Percentiles rank a stretch among this genome's conserved stretches.
Conservation (phyloP, 2,329 filamentous ascomycete species). For the Exutisphaerella laricina region DNA sequence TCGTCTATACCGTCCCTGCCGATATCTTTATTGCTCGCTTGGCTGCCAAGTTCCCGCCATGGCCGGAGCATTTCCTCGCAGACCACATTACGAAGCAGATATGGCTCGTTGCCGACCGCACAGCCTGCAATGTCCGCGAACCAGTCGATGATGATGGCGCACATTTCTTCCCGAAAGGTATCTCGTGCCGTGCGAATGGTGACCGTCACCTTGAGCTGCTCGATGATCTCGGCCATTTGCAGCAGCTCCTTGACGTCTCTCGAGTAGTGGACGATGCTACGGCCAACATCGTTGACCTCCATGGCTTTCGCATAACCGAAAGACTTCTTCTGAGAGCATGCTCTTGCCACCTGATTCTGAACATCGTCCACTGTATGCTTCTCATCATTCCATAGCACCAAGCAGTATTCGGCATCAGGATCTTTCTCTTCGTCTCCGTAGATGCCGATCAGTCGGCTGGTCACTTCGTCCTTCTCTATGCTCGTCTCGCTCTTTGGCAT, state of each 20-base stretch:
- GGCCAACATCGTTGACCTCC: constrained; percentile 82
- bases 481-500: constrained; percentile 76
- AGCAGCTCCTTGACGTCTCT: constrained; percentile 68
- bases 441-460: constrained; percentile 67
- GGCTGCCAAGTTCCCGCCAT: constrained; percentile 75
- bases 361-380: constrained; percentile 96
- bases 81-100: constrained; percentile 72
- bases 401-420: constrained; percentile 65
- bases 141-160: constrained; percentile 96
- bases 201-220: constrained; percentile 92
- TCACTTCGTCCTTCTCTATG: constrained; percentile 73
- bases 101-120: constrained; percentile 70
- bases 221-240: constrained; percentile 74
- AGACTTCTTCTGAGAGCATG: constrained; percentile 66
- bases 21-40: constrained; percentile 70
- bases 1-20: constrained; percentile 77
- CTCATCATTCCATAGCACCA: constrained; percentile 96
- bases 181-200: constrained; percentile 90
- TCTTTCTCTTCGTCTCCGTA: constrained; percentile 58
- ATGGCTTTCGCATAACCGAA: constrained; percentile 72
- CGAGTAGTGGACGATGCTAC: constrained; percentile 75
- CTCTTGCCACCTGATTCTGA: constrained; percentile 79
- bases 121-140: constrained; percentile 87
- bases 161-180: constrained; percentile 98
- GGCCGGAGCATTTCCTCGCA: constrained; percentile 87